A percentile compares a stretch with the other conserved stretches of the same genome.
phyloP scores from a whole-genome alignment of 495 filamentous ascomycete genomes.

The Penicillium lagena region DNA sequence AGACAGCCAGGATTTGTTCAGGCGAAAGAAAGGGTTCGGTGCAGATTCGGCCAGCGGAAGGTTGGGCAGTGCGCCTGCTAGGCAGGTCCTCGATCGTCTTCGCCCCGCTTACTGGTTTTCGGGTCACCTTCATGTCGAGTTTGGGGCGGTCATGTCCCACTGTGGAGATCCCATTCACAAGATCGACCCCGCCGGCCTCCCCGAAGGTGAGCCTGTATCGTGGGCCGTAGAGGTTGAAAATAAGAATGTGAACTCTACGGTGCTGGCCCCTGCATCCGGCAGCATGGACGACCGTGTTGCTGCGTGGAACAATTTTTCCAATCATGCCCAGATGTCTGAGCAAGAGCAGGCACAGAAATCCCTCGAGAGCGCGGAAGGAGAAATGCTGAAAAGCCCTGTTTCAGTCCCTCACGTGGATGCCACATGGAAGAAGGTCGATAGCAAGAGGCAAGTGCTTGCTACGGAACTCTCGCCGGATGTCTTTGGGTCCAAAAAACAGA shows the following conservation, averaged over 20 bases:
- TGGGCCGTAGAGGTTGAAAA: conserved; percentile 4
- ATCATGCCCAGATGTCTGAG: not conserved
- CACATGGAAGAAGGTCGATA: conserved; percentile 8
- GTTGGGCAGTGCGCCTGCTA: conserved; percentile 72
- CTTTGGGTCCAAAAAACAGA: conserved; percentile 17
- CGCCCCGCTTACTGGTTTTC: conserved; percentile 88
- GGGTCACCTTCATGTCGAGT: conserved; percentile 87
- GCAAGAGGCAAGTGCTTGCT: conserved; percentile 3
- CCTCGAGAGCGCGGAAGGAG: not conserved
- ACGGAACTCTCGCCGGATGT: not conserved
- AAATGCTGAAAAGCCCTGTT: not conserved
- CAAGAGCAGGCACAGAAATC: not conserved
- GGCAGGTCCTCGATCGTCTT: conserved; percentile 70
- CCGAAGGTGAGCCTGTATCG: not conserved
- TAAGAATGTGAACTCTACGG: not conserved
- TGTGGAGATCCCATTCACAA: conserved; percentile 19
- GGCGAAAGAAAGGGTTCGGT: conserved; percentile 63
- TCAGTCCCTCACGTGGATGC: not conserved
- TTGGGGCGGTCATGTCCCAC: conserved; percentile 65
- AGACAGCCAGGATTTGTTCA: conserved; percentile 54
- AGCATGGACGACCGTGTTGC: not conserved
- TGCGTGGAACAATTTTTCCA: conserved; percentile 30
- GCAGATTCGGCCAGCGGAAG: conserved; percentile 64
- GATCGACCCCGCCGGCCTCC: not conserved
- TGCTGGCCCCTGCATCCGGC: not conserved